Base-by-base conservation (phyloP, 2,329 filamentous ascomycete species). In the Apiospora kogelbergensis region DNA sequence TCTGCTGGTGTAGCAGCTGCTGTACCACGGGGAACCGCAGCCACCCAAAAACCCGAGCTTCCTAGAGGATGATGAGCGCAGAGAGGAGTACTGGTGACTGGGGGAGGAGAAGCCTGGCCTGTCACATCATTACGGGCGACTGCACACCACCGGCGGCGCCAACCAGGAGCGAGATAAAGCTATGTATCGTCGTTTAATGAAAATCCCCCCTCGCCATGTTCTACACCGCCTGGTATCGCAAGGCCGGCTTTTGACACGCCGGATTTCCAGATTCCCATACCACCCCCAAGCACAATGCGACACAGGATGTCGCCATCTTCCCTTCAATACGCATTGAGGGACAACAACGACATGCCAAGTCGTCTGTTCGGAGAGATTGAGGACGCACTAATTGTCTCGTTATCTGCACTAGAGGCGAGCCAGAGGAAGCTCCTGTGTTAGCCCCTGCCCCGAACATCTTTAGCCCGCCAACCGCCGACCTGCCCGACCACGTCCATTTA, bases 401-500 rank as follows among this genome's bases (percentile, higher is more conserved):
- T 60, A 60, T 60, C 53, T 60, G 53, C 53, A 13, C 53, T 60
- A 60, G 30, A 60, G 6, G 6, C 53, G n/a, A n/a, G 7, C 17
- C 53, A 60, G 33, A 60, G 30, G 30, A 60, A 60, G 53, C 53
- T 37, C 17, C 30, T 37, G 37, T 20, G 53, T 37, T 60, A 37
- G 53, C 53, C 30, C 53, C 53, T 33, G 26, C 53, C 53, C 37
- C 53, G 30, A 60, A n/a, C 30, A 60, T n/a, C 37, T n/a, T 60
- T 60, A 60, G 26, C 5, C n/a, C 7, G 30, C 53, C 53, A 60
- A 37, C 53, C 53, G 53, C 53, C 48, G 53, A 60, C 53, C 13
- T 60, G 53, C 17, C 53, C 53, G 53, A n/a, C 53, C 53, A 60
- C 53, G 53, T 33, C n/a, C 53, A 60, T 60, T 60, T 33, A n/a